A percentile compares a stretch with the other conserved stretches of the same genome.
Conservation (phyloP, 106 monocot species). For the Phalaenopsis equestris region DNA sequence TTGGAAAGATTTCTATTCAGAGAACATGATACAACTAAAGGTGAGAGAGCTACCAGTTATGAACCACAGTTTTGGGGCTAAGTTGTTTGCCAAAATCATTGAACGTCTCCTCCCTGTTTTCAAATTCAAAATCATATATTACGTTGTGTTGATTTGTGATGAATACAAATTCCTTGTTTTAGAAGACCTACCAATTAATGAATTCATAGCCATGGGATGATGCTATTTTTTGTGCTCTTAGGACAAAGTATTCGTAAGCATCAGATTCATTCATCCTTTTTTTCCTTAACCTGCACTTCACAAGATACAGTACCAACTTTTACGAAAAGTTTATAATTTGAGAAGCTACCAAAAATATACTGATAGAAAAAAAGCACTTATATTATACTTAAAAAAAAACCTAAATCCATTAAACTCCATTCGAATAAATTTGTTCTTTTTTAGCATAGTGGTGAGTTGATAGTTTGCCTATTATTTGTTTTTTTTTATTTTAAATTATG, state of each 20-base stretch:
- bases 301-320: not conserved
- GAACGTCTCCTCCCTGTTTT: constrained; percentile 89
- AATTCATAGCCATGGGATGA: constrained; percentile 78
- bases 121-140: constrained; percentile 5
- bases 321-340: not conserved
- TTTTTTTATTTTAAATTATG: too few species aligned
- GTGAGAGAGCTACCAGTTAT: constrained; percentile 63
- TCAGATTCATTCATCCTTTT: constrained; percentile 55
- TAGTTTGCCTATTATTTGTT: too few species aligned
- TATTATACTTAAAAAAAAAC: not conserved
- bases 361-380: not conserved
- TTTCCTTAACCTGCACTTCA: constrained; percentile 48
- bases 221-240: constrained; percentile 82
- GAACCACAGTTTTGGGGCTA: constrained; percentile 66
- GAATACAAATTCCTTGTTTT: not conserved
- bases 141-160: constrained; percentile 2
- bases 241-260: constrained; percentile 77
- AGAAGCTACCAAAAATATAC: not conserved
- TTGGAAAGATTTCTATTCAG: not conserved
- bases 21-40: not conserved
- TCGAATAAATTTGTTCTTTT: too few species aligned
- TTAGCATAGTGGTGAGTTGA: too few species aligned
- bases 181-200: constrained; percentile 57
- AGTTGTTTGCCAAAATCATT: constrained; percentile 73
- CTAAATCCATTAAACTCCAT: too few species aligned